Evolutionary conservation across 2,329 filamentous ascomycete species (phyloP).

Genomic region (Talaromyces sp.): DNA sequence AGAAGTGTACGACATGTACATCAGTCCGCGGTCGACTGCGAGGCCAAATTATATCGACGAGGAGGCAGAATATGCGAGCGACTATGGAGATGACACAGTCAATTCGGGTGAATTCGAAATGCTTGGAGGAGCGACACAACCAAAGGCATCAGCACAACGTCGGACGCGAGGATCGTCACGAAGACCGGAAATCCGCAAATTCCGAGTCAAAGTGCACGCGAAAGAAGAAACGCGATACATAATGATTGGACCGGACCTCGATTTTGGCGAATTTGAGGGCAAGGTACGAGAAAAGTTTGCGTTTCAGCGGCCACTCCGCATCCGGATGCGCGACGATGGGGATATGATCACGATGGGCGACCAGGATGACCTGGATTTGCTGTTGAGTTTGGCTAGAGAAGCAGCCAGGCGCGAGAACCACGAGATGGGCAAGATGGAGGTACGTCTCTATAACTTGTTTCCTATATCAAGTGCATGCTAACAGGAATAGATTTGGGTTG

Average conservation of each 20-base stretch:
- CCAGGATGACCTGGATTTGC: conserved; percentile 91
- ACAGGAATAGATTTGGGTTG: conserved; percentile 15
- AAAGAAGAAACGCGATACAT: conserved; percentile 86
- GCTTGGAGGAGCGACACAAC: conserved; percentile 47
- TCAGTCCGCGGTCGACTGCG: conserved; percentile 45
- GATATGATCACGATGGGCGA: conserved; percentile 98
- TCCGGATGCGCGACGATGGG: conserved; percentile 86
- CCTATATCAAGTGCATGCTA: background rate
- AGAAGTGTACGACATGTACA: conserved; percentile 62
- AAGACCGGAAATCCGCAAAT: conserved; percentile 64
- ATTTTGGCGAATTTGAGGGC: conserved; percentile 71
- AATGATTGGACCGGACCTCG: conserved; percentile 68
- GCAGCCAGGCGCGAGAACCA: conserved; percentile 65
- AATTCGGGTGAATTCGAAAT: conserved; percentile 78
- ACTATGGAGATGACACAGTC: conserved; percentile 59
- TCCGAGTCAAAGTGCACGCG: conserved; percentile 86
- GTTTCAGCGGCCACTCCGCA: conserved; percentile 56
- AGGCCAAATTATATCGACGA: conserved; percentile 66
- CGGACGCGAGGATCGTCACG: conserved; percentile 18
- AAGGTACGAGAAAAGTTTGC: conserved; percentile 84
- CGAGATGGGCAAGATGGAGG: conserved; percentile 93
- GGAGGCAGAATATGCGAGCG: conserved; percentile 56
- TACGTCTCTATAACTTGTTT: conserved; percentile 46
- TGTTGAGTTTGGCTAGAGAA: conserved; percentile 64
- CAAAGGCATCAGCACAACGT: background rate